Conservation (phyloP, 352 stramenopile species). For the Pythium utonaiense region DNA sequence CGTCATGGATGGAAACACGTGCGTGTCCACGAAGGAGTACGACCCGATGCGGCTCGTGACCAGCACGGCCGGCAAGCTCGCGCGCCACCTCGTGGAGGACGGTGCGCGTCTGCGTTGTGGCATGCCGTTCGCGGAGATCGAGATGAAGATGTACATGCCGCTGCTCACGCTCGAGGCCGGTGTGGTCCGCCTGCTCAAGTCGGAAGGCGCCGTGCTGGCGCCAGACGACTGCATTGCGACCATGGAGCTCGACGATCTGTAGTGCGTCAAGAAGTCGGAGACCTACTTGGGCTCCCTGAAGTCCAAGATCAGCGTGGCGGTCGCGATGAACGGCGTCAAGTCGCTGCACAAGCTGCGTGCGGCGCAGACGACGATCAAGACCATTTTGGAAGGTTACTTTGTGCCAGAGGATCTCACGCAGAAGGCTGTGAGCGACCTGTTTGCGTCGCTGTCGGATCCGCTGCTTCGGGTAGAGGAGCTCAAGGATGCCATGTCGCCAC, state of each 20-base stretch:
- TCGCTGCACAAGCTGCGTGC: conserved; percentile 66
- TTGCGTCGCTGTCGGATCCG: conserved; percentile 56
- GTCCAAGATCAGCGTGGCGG: conserved; percentile 26
- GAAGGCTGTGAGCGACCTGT: conserved; percentile 86
- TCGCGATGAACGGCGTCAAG: conserved; percentile 38
- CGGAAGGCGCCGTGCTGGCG: conserved; percentile 94
- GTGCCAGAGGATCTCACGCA: conserved; percentile 81
- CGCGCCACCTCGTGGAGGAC: conserved; percentile 98
- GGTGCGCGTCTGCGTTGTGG: conserved; percentile 85
- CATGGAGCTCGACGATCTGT: conserved; percentile 97
- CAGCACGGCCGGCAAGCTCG: conserved; percentile 98
- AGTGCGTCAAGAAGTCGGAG: conserved; percentile 93
- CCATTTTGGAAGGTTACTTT: conserved; percentile 94
- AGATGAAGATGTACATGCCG: conserved; percentile 99
- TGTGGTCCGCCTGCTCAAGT: conserved; percentile 93
- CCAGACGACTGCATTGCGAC: conserved; percentile 96
- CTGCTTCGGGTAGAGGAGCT: conserved; percentile 92
- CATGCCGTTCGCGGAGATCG: conserved; percentile 87
- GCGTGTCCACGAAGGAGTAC: conserved; percentile 99
- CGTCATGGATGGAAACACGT: conserved; percentile 93
- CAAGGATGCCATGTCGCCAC: conserved; percentile 95
- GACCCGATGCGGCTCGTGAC: conserved; percentile 97
- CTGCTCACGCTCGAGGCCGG: conserved; percentile 96
- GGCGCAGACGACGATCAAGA: conserved; percentile 84
- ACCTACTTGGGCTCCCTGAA: conserved; percentile 88